Conservation (phyloP, 1,139 yeast species). For the Candida gigantensis region DNA sequence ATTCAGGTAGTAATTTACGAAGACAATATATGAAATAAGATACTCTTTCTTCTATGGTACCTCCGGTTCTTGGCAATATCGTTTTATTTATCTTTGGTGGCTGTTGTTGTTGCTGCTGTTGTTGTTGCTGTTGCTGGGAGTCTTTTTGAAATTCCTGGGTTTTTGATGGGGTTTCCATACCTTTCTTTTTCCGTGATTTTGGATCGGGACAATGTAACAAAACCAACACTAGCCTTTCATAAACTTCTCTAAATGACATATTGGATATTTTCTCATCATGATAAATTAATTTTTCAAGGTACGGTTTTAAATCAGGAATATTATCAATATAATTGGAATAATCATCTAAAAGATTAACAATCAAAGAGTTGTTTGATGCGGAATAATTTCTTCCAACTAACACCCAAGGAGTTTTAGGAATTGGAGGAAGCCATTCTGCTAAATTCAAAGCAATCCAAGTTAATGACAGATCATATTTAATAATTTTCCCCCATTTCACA, state of each 20-base stretch:
- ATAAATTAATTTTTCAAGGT: conserved; percentile 27
- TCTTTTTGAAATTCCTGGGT: too few relatives aligned
- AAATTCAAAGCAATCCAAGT: conserved; percentile 86
- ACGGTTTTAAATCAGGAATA: conserved; percentile 28
- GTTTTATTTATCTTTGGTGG: conserved; percentile 29
- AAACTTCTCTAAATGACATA: conserved; percentile 66
- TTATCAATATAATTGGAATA: conserved; percentile 48
- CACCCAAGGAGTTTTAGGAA: conserved; percentile 45
- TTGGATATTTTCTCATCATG: conserved; percentile 25
- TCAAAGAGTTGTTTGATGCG: conserved; percentile 28
- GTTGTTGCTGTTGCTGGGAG: too few relatives aligned
- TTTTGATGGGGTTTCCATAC: too few relatives aligned
- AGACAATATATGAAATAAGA: conserved; percentile 71
- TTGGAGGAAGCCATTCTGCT: conserved; percentile 88
- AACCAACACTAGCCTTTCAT: conserved; percentile 75
- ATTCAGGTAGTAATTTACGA: conserved; percentile 69
- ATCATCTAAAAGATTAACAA: conserved; percentile 45
- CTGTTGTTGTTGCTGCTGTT: conserved; percentile 1
- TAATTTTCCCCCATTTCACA: conserved; percentile 74
- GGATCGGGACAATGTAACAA: conserved; percentile 60
- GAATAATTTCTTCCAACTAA: conserved; percentile 42
- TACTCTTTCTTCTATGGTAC: conserved; percentile 68
- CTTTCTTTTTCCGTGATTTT: conserved; percentile 8
- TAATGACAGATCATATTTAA: conserved; percentile 78
- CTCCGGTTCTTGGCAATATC: conserved; percentile 58